Percentiles rank a stretch among this genome's conserved stretches.
These are phyloP conservation scores for Entomortierella beljakovae DNA, from an alignment of 192 early-diverging fungal species.

Conservation along the genomic window DNA sequence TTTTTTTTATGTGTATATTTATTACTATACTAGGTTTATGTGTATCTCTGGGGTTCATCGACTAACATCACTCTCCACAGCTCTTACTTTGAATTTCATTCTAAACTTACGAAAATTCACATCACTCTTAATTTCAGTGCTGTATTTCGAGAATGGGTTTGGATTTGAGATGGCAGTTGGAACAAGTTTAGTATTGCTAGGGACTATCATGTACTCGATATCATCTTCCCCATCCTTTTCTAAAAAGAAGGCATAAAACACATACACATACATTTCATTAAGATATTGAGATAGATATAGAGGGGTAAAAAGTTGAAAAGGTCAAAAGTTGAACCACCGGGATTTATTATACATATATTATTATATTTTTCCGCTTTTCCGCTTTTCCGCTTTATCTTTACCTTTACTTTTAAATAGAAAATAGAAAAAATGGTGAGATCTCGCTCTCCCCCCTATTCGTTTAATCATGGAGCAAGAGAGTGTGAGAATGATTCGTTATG, in stretches of 20 bases:
- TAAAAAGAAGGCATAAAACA: background rate
- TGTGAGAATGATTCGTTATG: too few relatives aligned
- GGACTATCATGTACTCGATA: conserved; percentile 80
- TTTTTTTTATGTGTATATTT: conserved; percentile 6
- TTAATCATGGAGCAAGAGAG: too few relatives aligned
- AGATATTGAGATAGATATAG: too few relatives aligned
- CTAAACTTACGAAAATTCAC: conserved; percentile 89
- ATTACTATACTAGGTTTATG: conserved; percentile 64
- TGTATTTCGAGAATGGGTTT: conserved; percentile 84
- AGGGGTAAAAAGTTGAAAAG: too few relatives aligned
- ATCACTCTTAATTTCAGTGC: conserved; percentile 80
- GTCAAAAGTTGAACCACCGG: too few relatives aligned
- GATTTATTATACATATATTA: too few relatives aligned
- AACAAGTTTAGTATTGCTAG: conserved; percentile 80
- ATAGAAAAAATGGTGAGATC: too few relatives aligned
- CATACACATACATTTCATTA: too few relatives aligned
- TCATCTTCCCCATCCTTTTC: conserved; percentile 14
- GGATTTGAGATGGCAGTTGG: conserved; percentile 73
- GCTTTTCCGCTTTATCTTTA: too few relatives aligned
- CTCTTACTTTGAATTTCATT: conserved; percentile 88
- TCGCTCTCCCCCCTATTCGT: too few relatives aligned
- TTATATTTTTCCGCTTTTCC: too few relatives aligned
- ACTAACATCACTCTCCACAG: conserved; percentile 79
- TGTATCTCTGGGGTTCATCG: conserved; percentile 91
- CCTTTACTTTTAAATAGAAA: too few relatives aligned